These are phyloP conservation scores for Aureobasidium vineae DNA, from an alignment of 2,329 filamentous ascomycete species.

Conservation along the genomic window DNA sequence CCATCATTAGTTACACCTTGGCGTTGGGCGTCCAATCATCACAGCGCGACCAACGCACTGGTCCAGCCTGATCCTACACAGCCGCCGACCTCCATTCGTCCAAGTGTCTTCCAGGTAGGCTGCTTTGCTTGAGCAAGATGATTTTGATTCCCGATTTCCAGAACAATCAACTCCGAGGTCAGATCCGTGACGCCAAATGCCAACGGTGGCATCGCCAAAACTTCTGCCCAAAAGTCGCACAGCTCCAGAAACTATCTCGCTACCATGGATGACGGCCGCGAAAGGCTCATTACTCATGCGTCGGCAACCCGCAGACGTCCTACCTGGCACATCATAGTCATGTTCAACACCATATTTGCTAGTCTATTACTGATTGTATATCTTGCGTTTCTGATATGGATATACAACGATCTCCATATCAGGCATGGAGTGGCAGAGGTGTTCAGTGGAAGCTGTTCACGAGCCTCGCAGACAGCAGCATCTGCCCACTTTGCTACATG, in stretches of 20 bases:
- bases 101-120: background rate
- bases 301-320: background rate
- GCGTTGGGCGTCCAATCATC: slow-evolving; percentile 17
- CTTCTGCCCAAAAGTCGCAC: background rate
- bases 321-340: slow-evolving; percentile 5
- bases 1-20: background rate
- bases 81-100: background rate
- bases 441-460: background rate
- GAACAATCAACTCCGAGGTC: background rate
- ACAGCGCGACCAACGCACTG: background rate
- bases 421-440: background rate
- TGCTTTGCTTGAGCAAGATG: background rate
- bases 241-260: no score
- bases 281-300: background rate
- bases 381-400: background rate
- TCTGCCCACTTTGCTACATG: background rate
- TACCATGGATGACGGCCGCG: background rate
- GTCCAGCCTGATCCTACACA: slow-evolving; percentile 3
- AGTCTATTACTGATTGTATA: background rate
- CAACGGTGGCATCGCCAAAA: no score
- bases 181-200: background rate
- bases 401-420: background rate
- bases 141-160: background rate
- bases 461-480: background rate
- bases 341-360: background rate